Evolutionary conservation across 441 rosid genomes (phyloP), one percentile per base, ranked within the genome.

Genomic region (Mallotus japonicus): DNA sequence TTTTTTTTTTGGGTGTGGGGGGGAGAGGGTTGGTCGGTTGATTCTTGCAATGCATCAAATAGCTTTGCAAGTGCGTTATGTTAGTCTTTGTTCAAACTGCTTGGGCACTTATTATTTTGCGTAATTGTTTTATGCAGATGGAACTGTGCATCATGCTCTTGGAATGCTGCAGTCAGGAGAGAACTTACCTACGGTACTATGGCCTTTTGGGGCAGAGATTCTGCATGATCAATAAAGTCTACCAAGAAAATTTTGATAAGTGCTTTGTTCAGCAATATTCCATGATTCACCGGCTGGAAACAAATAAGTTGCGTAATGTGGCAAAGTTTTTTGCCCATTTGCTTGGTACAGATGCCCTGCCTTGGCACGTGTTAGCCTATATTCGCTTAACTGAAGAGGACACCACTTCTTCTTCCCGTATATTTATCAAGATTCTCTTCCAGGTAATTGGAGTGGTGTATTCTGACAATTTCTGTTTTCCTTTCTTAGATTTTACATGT

Each of bases 151-250:
- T 90, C 51, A 92, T 92, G 99, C 90, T 95, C 6, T 76, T 95
- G 87, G 99, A 95, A 73, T 95, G 99, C 77, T 95, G 95, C 86
- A 85, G 93, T 77, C 97, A 93, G 70, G 98, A 90, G 87, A 90
- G 95, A 80, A 93, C 98, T 61, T 91, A 95, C 67, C 96, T 88
- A 40, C 89, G 95, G 4, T 89, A 90, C 80, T 93, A 92, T 46
- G 98, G 97, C 73, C 88, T 95, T 59, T 72, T 91, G 72, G 97
- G 98, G 58, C 95, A 92, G 86, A 87, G 98, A 46, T 91, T 95
- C 80, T 91, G 98, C 84, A 91, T 88, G 90, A 89, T 93, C 78
- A 90, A 92, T 83, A 92, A 88, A 86, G 85, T 90, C 7, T 73
- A 92, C 75, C 96, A 91, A 79, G 97, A 91, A 66, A 90, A 92